Percentiles rank a stretch among this genome's conserved stretches.
Conservation (phyloP, 129 eudicot species). For the Tanacetum coccineum region DNA sequence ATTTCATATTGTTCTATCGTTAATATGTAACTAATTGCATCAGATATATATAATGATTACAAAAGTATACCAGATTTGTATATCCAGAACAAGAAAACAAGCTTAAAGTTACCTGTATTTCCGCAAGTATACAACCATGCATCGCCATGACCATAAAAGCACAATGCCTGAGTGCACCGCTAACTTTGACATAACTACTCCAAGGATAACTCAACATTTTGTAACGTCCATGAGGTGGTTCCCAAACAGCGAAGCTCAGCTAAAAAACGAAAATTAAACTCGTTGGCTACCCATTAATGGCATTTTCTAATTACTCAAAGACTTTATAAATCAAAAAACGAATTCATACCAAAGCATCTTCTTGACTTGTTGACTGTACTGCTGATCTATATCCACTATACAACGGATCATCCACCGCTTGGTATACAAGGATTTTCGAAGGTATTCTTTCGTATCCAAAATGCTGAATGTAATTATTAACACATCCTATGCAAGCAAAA, state of each 20-base stretch:
- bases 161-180: conserved; percentile 92
- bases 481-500: conserved; percentile 56
- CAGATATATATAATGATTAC: no score
- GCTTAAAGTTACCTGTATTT: conserved; percentile 74
- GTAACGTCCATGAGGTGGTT: conserved; percentile 97
- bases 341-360: conserved; percentile 72
- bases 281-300: neutral
- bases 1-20: no score
- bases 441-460: conserved; percentile 74
- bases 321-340: neutral
- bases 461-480: conserved; percentile 63
- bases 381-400: conserved; percentile 91
- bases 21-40: no score
- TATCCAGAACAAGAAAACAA: no score
- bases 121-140: conserved; percentile 95
- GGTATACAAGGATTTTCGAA: conserved; percentile 76
- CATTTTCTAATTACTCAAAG: conserved; percentile 2
- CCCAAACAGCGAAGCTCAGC: conserved; percentile 84
- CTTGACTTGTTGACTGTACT: conserved; percentile 83
- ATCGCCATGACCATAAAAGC: conserved; percentile 96
- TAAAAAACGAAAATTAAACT: conserved; percentile 25
- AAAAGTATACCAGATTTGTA: no score
- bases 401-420: conserved; percentile 86
- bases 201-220: conserved; percentile 79
- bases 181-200: conserved; percentile 75